Evolutionary conservation across 768 basidiomycete species (phyloP).

Genomic region (Leccinum rimulosum): DNA sequence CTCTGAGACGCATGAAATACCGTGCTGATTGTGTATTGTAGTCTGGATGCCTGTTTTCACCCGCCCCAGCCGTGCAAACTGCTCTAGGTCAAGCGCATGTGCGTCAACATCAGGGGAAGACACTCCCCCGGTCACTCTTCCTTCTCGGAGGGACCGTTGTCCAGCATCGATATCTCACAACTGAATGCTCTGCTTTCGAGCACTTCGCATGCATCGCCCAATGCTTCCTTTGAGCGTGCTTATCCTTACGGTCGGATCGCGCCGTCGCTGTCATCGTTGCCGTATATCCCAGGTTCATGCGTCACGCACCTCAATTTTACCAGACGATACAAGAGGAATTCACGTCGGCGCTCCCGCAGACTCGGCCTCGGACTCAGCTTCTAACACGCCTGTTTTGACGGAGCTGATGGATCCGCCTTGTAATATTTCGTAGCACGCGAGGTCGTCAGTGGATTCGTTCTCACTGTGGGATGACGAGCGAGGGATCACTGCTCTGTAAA

Average conservation of each 20-base stretch:
- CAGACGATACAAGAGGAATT: slow-evolving; percentile 80
- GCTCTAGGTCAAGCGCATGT: slow-evolving; percentile 68
- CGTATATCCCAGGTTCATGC: slow-evolving; percentile 64
- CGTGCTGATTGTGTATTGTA: slow-evolving; percentile 19
- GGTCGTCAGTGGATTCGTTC: slow-evolving; percentile 41
- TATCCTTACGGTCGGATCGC: slow-evolving; percentile 38
- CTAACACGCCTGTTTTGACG: slow-evolving; percentile 28
- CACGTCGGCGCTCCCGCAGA: slow-evolving; percentile 31
- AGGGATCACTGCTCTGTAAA: slow-evolving; percentile 62
- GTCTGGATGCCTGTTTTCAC: slow-evolving; percentile 59
- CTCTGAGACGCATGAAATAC: background rate
- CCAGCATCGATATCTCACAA: slow-evolving; percentile 70
- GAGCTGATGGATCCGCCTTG: slow-evolving; percentile 35
- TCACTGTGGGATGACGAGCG: slow-evolving; percentile 69
- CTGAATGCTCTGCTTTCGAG: slow-evolving; percentile 57
- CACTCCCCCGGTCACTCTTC: slow-evolving; percentile 70
- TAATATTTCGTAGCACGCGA: slow-evolving; percentile 52
- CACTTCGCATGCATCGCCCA: slow-evolving; percentile 48
- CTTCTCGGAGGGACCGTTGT: slow-evolving; percentile 68
- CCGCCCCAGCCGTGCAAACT: slow-evolving; percentile 47
- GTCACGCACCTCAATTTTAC: slow-evolving; percentile 65
- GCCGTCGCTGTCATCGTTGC: slow-evolving; percentile 68
- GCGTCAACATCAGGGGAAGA: slow-evolving; percentile 66
- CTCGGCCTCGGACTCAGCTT: slow-evolving; percentile 18
- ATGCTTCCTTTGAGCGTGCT: slow-evolving; percentile 37